Evolutionary conservation across 2,329 filamentous ascomycete species (phyloP).

Genomic region (Thyridium curvatum): DNA sequence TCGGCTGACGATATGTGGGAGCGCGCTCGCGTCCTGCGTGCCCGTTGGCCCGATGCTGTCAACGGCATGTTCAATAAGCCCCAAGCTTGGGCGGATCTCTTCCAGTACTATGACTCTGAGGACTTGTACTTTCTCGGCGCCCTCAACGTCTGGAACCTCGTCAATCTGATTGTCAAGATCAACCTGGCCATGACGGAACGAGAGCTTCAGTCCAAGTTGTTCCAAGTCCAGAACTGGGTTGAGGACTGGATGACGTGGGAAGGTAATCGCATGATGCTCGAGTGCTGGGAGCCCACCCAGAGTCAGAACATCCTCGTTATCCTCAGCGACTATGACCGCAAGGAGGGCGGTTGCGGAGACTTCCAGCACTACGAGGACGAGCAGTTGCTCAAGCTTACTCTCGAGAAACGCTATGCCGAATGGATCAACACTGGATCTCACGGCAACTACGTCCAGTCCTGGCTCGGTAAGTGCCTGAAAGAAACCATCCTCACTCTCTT

Average conservation of each 20-base stretch:
- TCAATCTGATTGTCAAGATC: conserved; percentile 32
- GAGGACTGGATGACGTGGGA: conserved; percentile 7
- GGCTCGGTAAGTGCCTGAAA: too few species aligned
- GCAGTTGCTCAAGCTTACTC: neutral
- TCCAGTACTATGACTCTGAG: conserved; percentile 38
- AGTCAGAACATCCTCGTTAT: conserved; percentile 9
- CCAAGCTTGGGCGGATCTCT: conserved; percentile 28
- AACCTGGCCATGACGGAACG: conserved; percentile 26
- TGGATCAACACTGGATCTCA: too few species aligned
- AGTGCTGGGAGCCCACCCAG: conserved; percentile 8
- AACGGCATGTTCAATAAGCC: conserved; percentile 20
- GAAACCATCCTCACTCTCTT: too few species aligned
- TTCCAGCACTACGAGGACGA: neutral
- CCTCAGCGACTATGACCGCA: conserved; percentile 6
- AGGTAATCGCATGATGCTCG: conserved; percentile 8
- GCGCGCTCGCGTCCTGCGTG: conserved; percentile 20
- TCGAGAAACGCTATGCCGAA: neutral
- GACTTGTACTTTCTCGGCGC: conserved; percentile 42
- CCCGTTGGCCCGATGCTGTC: conserved; percentile 7
- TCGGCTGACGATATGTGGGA: conserved; percentile 23
- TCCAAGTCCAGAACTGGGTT: conserved; percentile 15
- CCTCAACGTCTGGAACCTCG: conserved; percentile 40
- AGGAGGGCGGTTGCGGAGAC: too few species aligned
- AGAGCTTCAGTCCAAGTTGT: conserved; percentile 14
- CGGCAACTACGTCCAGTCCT: too few species aligned